These are phyloP conservation scores for Pinus tabuliformis DNA, from an alignment of 75 land plant species.

Conservation along the genomic window DNA sequence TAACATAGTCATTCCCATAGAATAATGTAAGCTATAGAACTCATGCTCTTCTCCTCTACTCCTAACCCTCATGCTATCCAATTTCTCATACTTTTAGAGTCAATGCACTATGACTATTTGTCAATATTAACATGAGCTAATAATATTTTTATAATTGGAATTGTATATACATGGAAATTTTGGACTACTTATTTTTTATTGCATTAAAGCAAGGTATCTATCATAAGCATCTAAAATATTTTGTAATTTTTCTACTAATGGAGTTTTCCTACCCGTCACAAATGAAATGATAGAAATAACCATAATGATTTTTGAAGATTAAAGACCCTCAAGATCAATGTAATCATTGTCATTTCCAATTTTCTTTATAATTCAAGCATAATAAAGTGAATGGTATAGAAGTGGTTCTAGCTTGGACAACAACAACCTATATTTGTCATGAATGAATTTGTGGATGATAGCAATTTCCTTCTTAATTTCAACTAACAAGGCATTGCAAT, in stretches of 20 bases:
- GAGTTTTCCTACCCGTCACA: constrained; percentile 85
- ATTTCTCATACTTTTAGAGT: no score
- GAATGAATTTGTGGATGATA: constrained; percentile 82
- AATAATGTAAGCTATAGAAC: no score
- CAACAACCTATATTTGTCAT: constrained; percentile 82
- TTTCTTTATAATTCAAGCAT: constrained; percentile 82
- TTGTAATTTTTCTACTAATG: constrained; percentile 71
- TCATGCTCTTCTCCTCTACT: no score
- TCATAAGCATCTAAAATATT: constrained; percentile 93
- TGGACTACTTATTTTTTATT: constrained; percentile 74
- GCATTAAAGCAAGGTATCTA: constrained; percentile 77
- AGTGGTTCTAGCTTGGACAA: constrained; percentile 93
- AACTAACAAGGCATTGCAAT: constrained; percentile 85
- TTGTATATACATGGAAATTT: no score
- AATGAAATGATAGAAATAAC: constrained; percentile 91
- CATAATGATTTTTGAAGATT: constrained; percentile 94
- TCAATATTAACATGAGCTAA: no score
- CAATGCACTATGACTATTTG: no score
- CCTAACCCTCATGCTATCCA: no score
- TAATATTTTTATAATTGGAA: no score
- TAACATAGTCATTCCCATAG: no score
- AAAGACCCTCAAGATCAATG: constrained; percentile 86
- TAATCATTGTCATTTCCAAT: constrained; percentile 92
- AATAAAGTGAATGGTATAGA: constrained; percentile 86
- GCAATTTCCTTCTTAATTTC: constrained; percentile 91